These are phyloP conservation scores for Takashimella koratensis DNA, from an alignment of 1,284 basidiomycete species.

Conservation along the genomic window DNA sequence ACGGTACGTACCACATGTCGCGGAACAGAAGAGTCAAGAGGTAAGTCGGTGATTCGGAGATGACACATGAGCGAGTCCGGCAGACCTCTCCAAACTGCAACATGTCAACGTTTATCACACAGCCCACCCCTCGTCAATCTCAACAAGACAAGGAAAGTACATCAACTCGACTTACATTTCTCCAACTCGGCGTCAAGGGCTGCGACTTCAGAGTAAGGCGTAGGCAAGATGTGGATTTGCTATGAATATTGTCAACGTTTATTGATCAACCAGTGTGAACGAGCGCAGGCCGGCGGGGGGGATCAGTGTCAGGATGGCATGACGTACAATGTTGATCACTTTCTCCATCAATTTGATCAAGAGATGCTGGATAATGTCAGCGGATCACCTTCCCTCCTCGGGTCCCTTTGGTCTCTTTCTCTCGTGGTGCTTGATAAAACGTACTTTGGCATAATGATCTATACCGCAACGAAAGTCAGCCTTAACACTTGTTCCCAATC, in stretches of 20 bases:
- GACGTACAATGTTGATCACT: slow-evolving; percentile 37
- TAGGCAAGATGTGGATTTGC: slow-evolving; percentile 39
- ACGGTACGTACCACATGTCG: slow-evolving; percentile 29
- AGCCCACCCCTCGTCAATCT: too few relatives aligned
- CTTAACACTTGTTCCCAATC: neutral
- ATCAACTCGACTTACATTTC: slow-evolving; percentile 40
- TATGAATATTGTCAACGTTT: too few relatives aligned
- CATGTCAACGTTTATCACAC: too few relatives aligned
- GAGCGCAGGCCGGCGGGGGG: too few relatives aligned
- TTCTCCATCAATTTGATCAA: slow-evolving; percentile 36
- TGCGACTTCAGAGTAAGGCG: slow-evolving; percentile 29
- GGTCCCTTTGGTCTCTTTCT: too few relatives aligned
- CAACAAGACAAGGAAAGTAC: too few relatives aligned
- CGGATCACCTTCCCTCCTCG: too few relatives aligned
- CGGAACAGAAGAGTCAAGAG: slow-evolving; percentile 31
- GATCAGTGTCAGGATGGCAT: too few relatives aligned
- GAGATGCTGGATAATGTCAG: slow-evolving; percentile 19
- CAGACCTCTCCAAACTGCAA: slow-evolving; percentile 37
- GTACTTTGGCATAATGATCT: slow-evolving; percentile 28
- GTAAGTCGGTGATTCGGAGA: slow-evolving; percentile 33
- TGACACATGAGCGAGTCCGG: slow-evolving; percentile 35
- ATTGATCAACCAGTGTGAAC: too few relatives aligned
- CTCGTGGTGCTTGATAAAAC: too few relatives aligned
- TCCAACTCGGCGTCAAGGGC: slow-evolving; percentile 38
- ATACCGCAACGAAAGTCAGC: slow-evolving; percentile 1